Evolutionary conservation across 768 basidiomycete species (phyloP).

Genomic region (Galerina sulciceps): DNA sequence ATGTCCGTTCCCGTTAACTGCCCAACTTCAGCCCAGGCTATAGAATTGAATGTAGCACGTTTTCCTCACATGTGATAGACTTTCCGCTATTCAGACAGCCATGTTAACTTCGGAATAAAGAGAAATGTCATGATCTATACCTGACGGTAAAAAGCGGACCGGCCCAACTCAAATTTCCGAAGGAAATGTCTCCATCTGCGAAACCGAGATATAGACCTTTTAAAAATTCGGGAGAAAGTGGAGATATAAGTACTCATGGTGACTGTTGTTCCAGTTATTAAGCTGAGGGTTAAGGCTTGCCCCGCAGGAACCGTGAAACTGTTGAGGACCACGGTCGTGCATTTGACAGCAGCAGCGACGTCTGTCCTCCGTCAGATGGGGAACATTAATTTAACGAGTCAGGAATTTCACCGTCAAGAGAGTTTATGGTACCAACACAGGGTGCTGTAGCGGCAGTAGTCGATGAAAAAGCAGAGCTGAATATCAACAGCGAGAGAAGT

Average conservation of each 20-base stretch:
- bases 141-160: slow-evolving; percentile 59
- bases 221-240: neutral
- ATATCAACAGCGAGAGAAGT: neutral
- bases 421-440: slow-evolving; percentile 21
- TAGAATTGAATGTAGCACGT: neutral
- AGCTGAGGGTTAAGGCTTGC: slow-evolving; percentile 48
- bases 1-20: slow-evolving; percentile 47
- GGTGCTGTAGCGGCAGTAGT: slow-evolving; percentile 8
- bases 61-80: slow-evolving; percentile 48
- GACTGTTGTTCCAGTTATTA: slow-evolving; percentile 56
- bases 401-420: slow-evolving; percentile 18
- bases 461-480: neutral
- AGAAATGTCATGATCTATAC: slow-evolving; percentile 29
- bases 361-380: slow-evolving; percentile 27
- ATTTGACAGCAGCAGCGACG: slow-evolving; percentile 53
- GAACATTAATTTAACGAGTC: neutral
- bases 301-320: slow-evolving; percentile 62
- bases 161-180: slow-evolving; percentile 54
- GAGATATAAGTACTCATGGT: slow-evolving; percentile 50
- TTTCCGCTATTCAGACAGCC: slow-evolving; percentile 40
- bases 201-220: neutral
- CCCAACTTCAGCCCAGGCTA: neutral
- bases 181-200: slow-evolving; percentile 59
- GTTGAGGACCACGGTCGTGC: slow-evolving; percentile 61
- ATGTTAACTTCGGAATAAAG: neutral